These are phyloP conservation scores for Magnusiomyces tetraspermus DNA, from an alignment of 1,139 yeast genomes.

Conservation along the genomic window DNA sequence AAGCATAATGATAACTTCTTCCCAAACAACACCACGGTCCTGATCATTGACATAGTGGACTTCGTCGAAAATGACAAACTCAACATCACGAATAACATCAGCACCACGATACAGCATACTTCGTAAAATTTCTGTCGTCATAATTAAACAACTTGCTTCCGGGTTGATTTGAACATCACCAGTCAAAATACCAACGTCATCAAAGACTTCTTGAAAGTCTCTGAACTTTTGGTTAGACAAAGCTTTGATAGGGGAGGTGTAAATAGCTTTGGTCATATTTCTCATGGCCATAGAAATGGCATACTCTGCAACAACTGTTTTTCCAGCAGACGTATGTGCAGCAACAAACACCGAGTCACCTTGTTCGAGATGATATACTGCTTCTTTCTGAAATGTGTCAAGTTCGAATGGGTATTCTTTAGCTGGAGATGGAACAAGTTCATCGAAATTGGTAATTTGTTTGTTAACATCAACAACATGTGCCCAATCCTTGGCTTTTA, in stretches of 20 bases:
- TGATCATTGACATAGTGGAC: conserved; percentile 95
- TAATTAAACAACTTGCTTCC: conserved; percentile 91
- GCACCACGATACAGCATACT: conserved; percentile 92
- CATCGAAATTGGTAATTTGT: conserved; percentile 70
- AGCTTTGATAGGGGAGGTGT: conserved; percentile 96
- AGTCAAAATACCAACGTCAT: conserved; percentile 94
- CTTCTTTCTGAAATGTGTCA: conserved; percentile 94
- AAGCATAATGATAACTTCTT: conserved; percentile 87
- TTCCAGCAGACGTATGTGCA: conserved; percentile 98
- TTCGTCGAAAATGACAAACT: conserved; percentile 93
- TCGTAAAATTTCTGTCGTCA: conserved; percentile 94
- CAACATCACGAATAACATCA: conserved; percentile 92
- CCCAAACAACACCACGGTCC: conserved; percentile 99
- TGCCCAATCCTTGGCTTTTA: conserved; percentile 69
- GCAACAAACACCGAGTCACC: conserved; percentile 98
- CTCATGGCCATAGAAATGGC: conserved; percentile 92
- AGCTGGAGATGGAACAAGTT: conserved; percentile 88
- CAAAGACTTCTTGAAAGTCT: conserved; percentile 83
- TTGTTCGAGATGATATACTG: conserved; percentile 90
- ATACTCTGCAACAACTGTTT: conserved; percentile 97
- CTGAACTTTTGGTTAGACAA: conserved; percentile 92
- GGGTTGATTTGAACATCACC: conserved; percentile 98
- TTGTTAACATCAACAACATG: conserved; percentile 87
- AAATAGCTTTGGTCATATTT: conserved; percentile 88
- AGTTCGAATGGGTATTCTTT: conserved; percentile 86